Percentiles rank a stretch among this genome's conserved stretches.
phyloP scores from a whole-genome alignment of 1,284 basidiomycete genomes.

The Dichomitus squalens region DNA sequence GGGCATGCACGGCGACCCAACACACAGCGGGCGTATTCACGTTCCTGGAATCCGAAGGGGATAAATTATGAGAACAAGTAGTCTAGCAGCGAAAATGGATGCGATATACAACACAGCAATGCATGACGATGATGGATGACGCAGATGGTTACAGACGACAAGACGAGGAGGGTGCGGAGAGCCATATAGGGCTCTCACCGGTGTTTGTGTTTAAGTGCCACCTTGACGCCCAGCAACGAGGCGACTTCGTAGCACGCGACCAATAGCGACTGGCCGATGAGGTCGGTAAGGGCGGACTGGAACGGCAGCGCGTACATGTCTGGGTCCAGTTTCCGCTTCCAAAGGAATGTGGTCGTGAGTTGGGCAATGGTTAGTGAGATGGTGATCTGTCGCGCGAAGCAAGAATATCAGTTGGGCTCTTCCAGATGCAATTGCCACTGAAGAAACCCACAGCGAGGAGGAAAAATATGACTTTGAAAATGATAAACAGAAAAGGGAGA shows the following conservation, averaged over 20 bases:
- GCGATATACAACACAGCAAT: neutral
- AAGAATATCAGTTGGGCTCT: neutral
- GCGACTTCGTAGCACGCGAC: constrained; percentile 75
- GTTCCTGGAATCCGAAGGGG: neutral
- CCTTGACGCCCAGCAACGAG: constrained; percentile 39
- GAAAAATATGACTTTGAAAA: constrained; percentile 70
- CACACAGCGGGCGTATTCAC: neutral
- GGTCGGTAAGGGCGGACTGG: constrained; percentile 89
- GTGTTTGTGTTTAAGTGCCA: constrained; percentile 25
- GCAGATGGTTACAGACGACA: neutral
- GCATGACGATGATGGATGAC: neutral
- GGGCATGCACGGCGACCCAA: neutral
- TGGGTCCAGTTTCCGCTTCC: constrained; percentile 84
- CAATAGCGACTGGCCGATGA: constrained; percentile 87
- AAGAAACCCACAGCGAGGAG: constrained; percentile 67
- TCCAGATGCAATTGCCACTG: constrained; percentile 18
- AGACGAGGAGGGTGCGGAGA: neutral
- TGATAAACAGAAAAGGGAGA: constrained; percentile 66
- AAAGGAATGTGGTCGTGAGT: constrained; percentile 76
- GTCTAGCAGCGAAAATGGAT: neutral
- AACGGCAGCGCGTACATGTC: constrained; percentile 94
- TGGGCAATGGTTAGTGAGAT: constrained; percentile 74
- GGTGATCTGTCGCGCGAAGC: constrained; percentile 50
- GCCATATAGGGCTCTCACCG: neutral
- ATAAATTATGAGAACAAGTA: constrained; percentile 17